phyloP scores from a whole-genome alignment of 2,329 filamentous ascomycete species.

The Hypoxylon sp. region DNA sequence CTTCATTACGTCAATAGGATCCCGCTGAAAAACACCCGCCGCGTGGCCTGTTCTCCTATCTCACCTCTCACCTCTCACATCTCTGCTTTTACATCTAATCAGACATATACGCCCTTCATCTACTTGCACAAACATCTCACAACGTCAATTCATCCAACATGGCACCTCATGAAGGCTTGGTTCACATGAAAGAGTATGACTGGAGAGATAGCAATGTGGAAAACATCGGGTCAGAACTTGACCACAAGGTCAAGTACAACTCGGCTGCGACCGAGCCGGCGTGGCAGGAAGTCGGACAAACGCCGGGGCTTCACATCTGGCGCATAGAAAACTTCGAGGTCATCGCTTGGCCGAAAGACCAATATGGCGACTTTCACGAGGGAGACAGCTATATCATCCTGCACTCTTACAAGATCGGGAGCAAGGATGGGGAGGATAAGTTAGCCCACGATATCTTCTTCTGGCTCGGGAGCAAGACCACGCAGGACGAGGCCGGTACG shows the following conservation, averaged over 20 bases:
- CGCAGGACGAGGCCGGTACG: slow-evolving; percentile 72
- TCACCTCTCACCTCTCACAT: not conserved
- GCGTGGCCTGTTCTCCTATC: slow-evolving; percentile 1
- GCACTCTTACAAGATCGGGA: slow-evolving; percentile 63
- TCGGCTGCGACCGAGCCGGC: slow-evolving; percentile 71
- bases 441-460: slow-evolving; percentile 73
- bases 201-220: slow-evolving; percentile 74
- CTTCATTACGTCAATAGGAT: slow-evolving; percentile 36
- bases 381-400: slow-evolving; percentile 74
- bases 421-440: slow-evolving; percentile 52
- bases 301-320: slow-evolving; percentile 67
- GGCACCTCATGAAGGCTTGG: slow-evolving; percentile 67
- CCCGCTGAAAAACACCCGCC: slow-evolving; percentile 4
- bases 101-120: not conserved
- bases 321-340: slow-evolving; percentile 73
- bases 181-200: slow-evolving; percentile 70
- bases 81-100: not conserved
- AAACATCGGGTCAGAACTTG: slow-evolving; percentile 68
- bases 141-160: slow-evolving; percentile 50
- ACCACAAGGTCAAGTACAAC: slow-evolving; percentile 73
- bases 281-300: slow-evolving; percentile 67
- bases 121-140: not conserved
- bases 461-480: slow-evolving; percentile 71
- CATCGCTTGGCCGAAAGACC: slow-evolving; percentile 64
- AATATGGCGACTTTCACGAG: slow-evolving; percentile 68